phyloP scores from a whole-genome alignment of 2,329 filamentous ascomycete genomes.

The Ceratocystis smalleyi region DNA sequence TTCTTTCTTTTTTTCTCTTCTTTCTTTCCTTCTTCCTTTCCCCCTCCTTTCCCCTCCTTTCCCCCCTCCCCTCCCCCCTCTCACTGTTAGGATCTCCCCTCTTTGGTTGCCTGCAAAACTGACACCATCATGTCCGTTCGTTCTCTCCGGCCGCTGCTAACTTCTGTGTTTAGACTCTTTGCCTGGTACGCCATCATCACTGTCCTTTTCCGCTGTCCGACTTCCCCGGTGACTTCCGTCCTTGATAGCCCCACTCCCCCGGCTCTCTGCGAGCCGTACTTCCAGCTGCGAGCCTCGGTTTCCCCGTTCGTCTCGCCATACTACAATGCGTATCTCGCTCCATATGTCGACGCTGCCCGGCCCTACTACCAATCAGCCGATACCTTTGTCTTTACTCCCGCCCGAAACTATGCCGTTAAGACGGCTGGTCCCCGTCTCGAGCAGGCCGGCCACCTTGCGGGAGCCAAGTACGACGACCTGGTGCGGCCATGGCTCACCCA shows the following conservation, averaged over 20 bases:
- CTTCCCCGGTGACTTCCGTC: slow-evolving; percentile 34
- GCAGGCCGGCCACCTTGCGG: slow-evolving; percentile 49
- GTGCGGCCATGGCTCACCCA: slow-evolving; percentile 59
- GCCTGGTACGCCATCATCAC: slow-evolving; percentile 80
- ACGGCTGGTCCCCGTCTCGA: slow-evolving; percentile 62
- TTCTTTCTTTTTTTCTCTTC: background rate
- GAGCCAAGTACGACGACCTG: slow-evolving; percentile 62
- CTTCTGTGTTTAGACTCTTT: slow-evolving; percentile 39
- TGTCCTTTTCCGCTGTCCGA: slow-evolving; percentile 67
- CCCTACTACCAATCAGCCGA: slow-evolving; percentile 57
- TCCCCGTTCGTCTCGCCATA: slow-evolving; percentile 69
- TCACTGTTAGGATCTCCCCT: background rate
- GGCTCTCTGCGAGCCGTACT: slow-evolving; percentile 69
- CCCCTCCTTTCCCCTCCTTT: too few relatives aligned
- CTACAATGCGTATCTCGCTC: slow-evolving; percentile 69
- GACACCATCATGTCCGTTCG: background rate
- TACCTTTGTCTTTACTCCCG: slow-evolving; percentile 52
- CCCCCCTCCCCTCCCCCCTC: too few relatives aligned
- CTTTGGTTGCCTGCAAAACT: background rate
- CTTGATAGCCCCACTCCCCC: slow-evolving; percentile 56
- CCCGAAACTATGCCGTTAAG: slow-evolving; percentile 47
- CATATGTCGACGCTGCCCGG: slow-evolving; percentile 59
- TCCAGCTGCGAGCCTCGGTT: slow-evolving; percentile 45
- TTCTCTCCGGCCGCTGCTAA: background rate
- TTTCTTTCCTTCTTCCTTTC: too few relatives aligned